Evolutionary conservation across 164 flowering plant genomes (phyloP).

Genomic region (Vitis amurensis): DNA sequence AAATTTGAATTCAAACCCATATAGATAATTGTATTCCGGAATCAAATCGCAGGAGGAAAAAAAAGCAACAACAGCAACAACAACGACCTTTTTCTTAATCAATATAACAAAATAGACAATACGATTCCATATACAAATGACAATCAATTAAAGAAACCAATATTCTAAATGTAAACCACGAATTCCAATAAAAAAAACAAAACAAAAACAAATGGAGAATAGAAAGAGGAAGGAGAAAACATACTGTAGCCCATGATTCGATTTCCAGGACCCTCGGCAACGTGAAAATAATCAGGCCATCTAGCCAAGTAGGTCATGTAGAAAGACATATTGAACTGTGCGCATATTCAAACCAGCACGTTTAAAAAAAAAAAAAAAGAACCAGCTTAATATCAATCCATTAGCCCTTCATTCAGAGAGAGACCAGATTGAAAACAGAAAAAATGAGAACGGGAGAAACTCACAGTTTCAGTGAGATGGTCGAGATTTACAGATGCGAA

Average conservation of each 20-base stretch:
- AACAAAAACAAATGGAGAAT: background rate
- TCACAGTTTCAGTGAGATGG: conserved; percentile 88
- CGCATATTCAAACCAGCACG: background rate
- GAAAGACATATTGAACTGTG: conserved; percentile 97
- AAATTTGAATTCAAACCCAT: too few species aligned
- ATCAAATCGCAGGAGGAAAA: too few species aligned
- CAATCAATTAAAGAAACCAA: background rate
- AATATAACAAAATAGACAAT: too few species aligned
- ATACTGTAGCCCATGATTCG: conserved; percentile 92
- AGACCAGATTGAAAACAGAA: background rate
- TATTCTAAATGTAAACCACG: background rate
- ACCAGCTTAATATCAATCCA: background rate
- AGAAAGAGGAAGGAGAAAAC: conserved; percentile 12
- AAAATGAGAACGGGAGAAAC: conserved; percentile 1
- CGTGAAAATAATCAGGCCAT: conserved; percentile 96
- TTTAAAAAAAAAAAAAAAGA: background rate
- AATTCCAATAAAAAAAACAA: background rate
- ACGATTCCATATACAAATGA: background rate
- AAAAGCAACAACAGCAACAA: too few species aligned
- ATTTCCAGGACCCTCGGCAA: conserved; percentile 85
- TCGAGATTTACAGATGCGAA: conserved; percentile 80
- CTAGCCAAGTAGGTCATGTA: conserved; percentile 94
- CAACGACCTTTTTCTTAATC: too few species aligned
- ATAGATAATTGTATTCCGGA: too few species aligned
- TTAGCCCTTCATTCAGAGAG: too few species aligned